Base-by-base conservation (phyloP, 208 protist species). In the Acanthamoeba culbertsoni region DNA sequence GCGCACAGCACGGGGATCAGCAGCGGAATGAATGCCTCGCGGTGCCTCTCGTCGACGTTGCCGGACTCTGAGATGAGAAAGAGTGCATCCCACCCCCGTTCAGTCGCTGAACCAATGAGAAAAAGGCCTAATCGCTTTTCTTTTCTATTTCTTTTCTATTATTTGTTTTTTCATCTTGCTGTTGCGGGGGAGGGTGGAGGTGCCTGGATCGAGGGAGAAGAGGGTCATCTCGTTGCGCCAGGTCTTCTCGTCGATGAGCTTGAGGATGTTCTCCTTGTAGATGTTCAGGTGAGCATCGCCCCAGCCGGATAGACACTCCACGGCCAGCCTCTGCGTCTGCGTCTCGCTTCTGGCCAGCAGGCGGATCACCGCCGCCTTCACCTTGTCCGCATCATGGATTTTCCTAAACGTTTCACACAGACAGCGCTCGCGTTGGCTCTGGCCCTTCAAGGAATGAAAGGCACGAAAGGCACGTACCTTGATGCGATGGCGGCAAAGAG, bases 291-390 rank as follows among this genome's bases (percentile, higher is more conserved):
- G 45, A 35, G 43, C 89, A 33, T 93, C 63, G 31, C 53, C 46
- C 89, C 89, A 93, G 62, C 84, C 62, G 62, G 84, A 26, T n/a
- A 93, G 65, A 35, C 89, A 82, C 48, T 75, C 89, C n/a, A 93
- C 46, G n/a, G 89, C 89, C 31, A 93, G 53, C 63, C 46, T 91
- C 53, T 93, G 89, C 12, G 53, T 93, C 53, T 93, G 46, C 16
- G 68, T 8, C 46, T 93, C 63, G 59, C 65, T 62, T 91, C 65
- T 20, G n/a, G 42, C 43, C 65, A 93, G 42, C 63, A 93, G 62
- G 3, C 89, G 37, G 45, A 93, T 46, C 23, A 93, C 26, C 14
- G 43, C 84, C 2, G 84, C 84, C 53, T 91, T 75, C 55, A 91
- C 57, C 45, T 91, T 43, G 57, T 91, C 73, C 28, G 73, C 37